A percentile compares a stretch with the other conserved stretches of the same genome.
Evolutionary conservation across 352 stramenopile species (phyloP).

Genomic region (Phytophthora citrophthora): DNA sequence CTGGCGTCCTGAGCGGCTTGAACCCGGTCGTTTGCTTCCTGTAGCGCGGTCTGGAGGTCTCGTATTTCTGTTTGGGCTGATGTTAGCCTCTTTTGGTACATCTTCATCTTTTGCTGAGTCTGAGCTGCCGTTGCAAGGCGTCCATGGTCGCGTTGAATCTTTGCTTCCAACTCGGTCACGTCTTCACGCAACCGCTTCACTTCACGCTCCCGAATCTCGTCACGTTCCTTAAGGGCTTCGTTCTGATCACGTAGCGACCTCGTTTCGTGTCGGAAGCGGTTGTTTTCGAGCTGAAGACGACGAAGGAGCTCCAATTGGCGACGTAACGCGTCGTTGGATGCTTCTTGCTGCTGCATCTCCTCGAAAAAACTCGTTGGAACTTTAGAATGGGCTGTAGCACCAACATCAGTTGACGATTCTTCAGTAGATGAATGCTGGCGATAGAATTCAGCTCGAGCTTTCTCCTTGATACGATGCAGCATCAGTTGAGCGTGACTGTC

Average conservation of each 20-base stretch:
- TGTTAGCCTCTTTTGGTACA: constrained; percentile 47
- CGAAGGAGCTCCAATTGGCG: constrained; percentile 76
- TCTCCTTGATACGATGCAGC: constrained; percentile 46
- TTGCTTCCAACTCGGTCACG: constrained; percentile 32
- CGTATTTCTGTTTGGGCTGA: constrained; percentile 40
- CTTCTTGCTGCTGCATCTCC: constrained; percentile 59
- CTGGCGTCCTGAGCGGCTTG: constrained; percentile 25
- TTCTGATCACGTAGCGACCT: constrained; percentile 54
- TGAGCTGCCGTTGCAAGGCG: constrained; percentile 40
- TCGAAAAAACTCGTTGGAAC: constrained; percentile 20
- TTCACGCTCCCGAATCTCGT: constrained; percentile 51
- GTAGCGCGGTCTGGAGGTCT: constrained; percentile 44
- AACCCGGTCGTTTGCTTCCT: constrained; percentile 24
- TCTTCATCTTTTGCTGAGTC: constrained; percentile 53
- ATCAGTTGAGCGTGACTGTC: constrained; percentile 34
- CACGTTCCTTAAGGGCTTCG: constrained; percentile 49
- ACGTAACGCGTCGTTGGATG: constrained; percentile 67
- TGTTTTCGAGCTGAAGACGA: constrained; percentile 75
- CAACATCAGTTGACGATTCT: constrained; percentile 5
- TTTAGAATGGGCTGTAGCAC: background rate
- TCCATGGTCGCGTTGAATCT: constrained; percentile 47
- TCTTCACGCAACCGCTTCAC: constrained; percentile 56
- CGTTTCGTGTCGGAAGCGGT: constrained; percentile 65
- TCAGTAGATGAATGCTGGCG: constrained; percentile 17
- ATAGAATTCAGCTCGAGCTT: constrained; percentile 43